Evolutionary conservation across 192 early-diverging fungal genomes (phyloP).

Genomic region (Backusella tarrabulga): DNA sequence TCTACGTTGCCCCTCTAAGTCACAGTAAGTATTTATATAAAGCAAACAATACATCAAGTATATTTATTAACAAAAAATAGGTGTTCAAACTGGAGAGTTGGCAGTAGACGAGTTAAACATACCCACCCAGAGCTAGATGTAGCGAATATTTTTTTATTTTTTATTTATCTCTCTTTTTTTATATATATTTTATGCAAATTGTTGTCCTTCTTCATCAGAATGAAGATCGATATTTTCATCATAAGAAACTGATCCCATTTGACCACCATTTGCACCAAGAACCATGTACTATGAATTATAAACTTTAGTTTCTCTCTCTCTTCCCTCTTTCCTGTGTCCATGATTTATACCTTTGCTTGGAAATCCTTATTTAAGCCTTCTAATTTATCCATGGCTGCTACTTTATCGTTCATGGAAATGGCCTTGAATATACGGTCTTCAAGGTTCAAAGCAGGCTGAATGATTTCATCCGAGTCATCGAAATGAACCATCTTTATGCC

Average conservation of each 20-base stretch:
- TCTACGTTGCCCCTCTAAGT: constrained; percentile 13
- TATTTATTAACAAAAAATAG: background rate
- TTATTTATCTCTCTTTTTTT: background rate
- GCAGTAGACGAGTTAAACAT: constrained; percentile 21
- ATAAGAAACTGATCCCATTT: background rate
- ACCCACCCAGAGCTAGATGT: background rate
- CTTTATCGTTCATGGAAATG: constrained; percentile 26
- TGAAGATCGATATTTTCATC: constrained; percentile 26
- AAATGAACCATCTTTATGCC: constrained; percentile 70
- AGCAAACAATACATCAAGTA: too few species aligned
- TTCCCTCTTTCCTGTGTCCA: background rate
- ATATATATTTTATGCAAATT: background rate
- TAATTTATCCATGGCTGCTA: constrained; percentile 43
- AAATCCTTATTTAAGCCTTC: constrained; percentile 50
- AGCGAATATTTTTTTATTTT: background rate
- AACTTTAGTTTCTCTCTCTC: background rate
- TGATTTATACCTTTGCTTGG: constrained; percentile 37
- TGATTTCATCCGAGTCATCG: constrained; percentile 53
- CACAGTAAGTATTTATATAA: constrained; percentile 23
- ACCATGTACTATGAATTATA: constrained; percentile 18
- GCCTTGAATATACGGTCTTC: constrained; percentile 44
- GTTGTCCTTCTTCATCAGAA: constrained; percentile 13
- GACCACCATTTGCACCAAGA: constrained; percentile 16
- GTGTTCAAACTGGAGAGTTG: constrained; percentile 12
- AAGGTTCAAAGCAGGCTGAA: constrained; percentile 43